These are phyloP conservation scores for Lithospermum erythrorhizon DNA, from an alignment of 257 asterid genomes.

Conservation along the genomic window DNA sequence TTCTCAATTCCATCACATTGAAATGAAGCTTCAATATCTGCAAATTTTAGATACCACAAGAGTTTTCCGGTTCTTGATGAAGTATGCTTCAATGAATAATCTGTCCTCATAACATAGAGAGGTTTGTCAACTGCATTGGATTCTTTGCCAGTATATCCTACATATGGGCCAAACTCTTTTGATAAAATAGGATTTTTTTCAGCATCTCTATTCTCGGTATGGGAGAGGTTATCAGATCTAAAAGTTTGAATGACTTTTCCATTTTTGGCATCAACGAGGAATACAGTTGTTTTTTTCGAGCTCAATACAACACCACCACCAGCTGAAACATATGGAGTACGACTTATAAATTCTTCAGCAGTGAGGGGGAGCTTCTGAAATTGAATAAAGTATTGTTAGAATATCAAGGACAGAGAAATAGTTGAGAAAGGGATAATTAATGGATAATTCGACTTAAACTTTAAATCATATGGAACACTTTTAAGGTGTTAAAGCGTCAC, in stretches of 20 bases:
- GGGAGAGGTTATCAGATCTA: slow-evolving; percentile 45
- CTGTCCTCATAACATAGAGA: slow-evolving; percentile 73
- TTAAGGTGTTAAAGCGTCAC: neutral
- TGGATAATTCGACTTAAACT: slow-evolving; percentile 1
- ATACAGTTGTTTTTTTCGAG: slow-evolving; percentile 67
- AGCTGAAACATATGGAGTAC: slow-evolving; percentile 53
- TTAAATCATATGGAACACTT: neutral
- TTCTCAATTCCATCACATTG: slow-evolving; percentile 46
- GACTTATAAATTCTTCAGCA: slow-evolving; percentile 59
- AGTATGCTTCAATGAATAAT: slow-evolving; percentile 55
- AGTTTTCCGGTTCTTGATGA: slow-evolving; percentile 57
- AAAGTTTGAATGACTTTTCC: slow-evolving; percentile 54
- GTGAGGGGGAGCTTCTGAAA: slow-evolving; percentile 48
- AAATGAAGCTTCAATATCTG: slow-evolving; percentile 66
- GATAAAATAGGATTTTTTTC: slow-evolving; percentile 42
- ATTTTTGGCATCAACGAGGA: slow-evolving; percentile 57
- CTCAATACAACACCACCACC: slow-evolving; percentile 70
- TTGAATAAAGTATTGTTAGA: slow-evolving; percentile 5
- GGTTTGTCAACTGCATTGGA: slow-evolving; percentile 30
- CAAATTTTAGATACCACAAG: slow-evolving; percentile 69
- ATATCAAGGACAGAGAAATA: neutral
- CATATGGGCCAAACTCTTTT: slow-evolving; percentile 35
- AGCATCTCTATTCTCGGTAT: slow-evolving; percentile 20
- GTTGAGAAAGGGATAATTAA: neutral
- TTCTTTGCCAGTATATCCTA: slow-evolving; percentile 25